A percentile compares a stretch with the other conserved stretches of the same genome.
phyloP scores from a whole-genome alignment of 257 asterid genomes.

The Solanum ossicruentum region DNA sequence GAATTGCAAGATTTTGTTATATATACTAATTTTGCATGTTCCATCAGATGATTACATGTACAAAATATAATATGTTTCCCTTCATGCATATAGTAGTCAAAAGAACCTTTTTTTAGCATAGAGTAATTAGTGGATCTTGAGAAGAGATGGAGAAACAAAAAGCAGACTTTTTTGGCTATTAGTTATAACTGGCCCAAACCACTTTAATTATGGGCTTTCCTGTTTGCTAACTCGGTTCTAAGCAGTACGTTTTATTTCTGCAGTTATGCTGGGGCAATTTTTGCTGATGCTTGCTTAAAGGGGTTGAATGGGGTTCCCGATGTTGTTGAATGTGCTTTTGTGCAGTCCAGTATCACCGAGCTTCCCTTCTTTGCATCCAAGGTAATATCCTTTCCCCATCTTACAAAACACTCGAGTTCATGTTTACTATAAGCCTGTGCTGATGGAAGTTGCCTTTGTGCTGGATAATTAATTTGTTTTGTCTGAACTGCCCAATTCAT shows the following conservation, averaged over 20 bases:
- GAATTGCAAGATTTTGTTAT: background rate
- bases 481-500: background rate
- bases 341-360: constrained; percentile 62
- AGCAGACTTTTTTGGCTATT: background rate
- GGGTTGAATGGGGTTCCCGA: constrained; percentile 89
- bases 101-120: background rate
- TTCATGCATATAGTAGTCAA: background rate
- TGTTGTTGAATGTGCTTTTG: constrained; percentile 65
- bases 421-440: background rate
- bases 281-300: constrained; percentile 88
- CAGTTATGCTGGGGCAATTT: constrained; percentile 90
- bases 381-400: constrained; percentile 11
- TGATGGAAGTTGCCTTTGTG: background rate
- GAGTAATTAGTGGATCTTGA: background rate
- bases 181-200: background rate
- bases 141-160: background rate
- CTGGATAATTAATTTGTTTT: background rate
- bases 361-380: constrained; percentile 77
- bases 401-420: background rate
- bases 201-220: background rate
- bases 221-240: background rate
- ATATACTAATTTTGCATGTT: background rate
- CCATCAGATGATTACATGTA: background rate
- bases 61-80: background rate
- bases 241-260: background rate